Evolutionary conservation across 73 alveolate genomes (phyloP).

Genomic region (Paramecium tetraurelia): DNA sequence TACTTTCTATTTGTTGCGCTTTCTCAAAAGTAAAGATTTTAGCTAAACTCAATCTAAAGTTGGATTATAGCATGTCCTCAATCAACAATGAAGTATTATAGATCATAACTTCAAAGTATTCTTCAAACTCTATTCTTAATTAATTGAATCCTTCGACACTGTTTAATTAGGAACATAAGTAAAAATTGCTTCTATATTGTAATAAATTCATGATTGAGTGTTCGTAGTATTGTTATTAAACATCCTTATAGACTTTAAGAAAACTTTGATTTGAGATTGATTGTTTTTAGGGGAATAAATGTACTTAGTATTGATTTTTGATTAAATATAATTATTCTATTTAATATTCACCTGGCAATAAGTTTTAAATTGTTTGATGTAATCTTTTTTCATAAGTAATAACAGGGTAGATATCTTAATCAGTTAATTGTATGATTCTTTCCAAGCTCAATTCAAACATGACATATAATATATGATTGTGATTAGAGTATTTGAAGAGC

Average conservation of each 20-base stretch:
- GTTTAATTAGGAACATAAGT: background rate
- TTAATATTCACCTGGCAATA: background rate
- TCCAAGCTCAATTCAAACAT: background rate
- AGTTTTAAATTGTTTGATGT: background rate
- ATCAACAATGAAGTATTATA: background rate
- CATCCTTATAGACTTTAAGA: background rate
- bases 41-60: background rate
- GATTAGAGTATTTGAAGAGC: background rate
- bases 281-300: background rate
- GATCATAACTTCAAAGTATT: background rate
- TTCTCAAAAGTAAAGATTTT: background rate
- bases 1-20: background rate
- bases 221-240: background rate
- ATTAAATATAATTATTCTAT: background rate
- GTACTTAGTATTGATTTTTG: background rate
- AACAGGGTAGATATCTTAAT: background rate
- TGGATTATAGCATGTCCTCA: background rate
- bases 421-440: background rate
- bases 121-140: slow-evolving; percentile 36
- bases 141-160: background rate
- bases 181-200: background rate
- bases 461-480: background rate
- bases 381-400: background rate
- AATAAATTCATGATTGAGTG: background rate
- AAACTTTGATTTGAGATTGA: background rate